phyloP scores from a whole-genome alignment of 495 filamentous ascomycete genomes.

The Usnea hakonensis region DNA sequence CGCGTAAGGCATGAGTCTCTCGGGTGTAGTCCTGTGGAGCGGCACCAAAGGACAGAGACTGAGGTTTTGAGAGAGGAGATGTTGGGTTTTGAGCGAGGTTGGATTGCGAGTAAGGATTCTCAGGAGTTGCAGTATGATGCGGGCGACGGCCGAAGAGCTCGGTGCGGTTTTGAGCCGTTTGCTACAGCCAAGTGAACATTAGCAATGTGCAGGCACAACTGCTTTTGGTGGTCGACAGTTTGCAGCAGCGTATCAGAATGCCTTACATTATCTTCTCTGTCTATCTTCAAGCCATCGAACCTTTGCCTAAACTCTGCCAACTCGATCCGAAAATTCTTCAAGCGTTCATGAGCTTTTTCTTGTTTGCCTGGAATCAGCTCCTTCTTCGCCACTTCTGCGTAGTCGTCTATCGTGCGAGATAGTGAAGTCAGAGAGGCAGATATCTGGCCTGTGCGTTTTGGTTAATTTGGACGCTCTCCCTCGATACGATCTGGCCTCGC shows the following conservation, averaged over 20 bases:
- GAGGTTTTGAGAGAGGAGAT: conserved; percentile 36
- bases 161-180: conserved; percentile 61
- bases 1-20: conserved; percentile 78
- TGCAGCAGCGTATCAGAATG: not conserved
- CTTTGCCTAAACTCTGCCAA: conserved; percentile 68
- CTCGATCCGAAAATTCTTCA: conserved; percentile 78
- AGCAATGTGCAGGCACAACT: not conserved
- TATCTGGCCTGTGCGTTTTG: conserved; percentile 55
- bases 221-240: not conserved
- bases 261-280: conserved; percentile 62
- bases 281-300: conserved; percentile 67
- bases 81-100: conserved; percentile 47
- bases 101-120: conserved; percentile 83
- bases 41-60: conserved; percentile 45
- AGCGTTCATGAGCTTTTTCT: conserved; percentile 78
- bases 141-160: conserved; percentile 89
- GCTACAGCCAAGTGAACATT: conserved; percentile 29
- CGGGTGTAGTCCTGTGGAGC: conserved; percentile 53
- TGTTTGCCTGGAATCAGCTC: conserved; percentile 83
- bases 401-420: conserved; percentile 88
- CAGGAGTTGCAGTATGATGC: conserved; percentile 77
- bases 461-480: not conserved
- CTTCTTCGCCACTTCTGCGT: conserved; percentile 72
- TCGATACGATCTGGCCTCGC: conserved; percentile 24
- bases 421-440: conserved; percentile 83